Evolutionary conservation across 306 rosid species (phyloP).

Genomic region (Astragalus glycyphyllos): DNA sequence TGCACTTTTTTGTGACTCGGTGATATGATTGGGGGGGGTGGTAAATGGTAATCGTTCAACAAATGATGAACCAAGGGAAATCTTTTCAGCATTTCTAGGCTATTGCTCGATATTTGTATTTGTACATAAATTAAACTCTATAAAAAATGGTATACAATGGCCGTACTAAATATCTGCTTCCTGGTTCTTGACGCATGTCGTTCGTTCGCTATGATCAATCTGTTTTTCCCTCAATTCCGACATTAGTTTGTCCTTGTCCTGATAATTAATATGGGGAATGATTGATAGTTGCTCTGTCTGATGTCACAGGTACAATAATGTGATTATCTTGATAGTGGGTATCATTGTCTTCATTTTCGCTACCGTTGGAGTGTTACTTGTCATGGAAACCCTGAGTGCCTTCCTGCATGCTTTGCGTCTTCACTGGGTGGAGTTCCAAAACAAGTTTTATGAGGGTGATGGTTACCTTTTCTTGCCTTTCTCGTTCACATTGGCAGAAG

Average conservation of each 20-base stretch:
- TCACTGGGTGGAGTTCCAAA: conserved; percentile 99
- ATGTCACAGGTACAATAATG: conserved; percentile 80
- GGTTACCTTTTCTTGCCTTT: conserved; percentile 85
- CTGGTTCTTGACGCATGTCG: conserved; percentile 1
- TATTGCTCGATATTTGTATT: conserved; percentile 23
- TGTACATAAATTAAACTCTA: too few relatives aligned
- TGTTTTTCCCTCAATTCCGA: not conserved
- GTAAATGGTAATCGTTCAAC: conserved; percentile 5
- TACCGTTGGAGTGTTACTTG: conserved; percentile 85
- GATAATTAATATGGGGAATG: conserved; percentile 6
- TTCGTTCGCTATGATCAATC: conserved; percentile 9
- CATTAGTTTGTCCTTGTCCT: not conserved
- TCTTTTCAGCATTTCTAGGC: not conserved
- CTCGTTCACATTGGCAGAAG: conserved; percentile 65
- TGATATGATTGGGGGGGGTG: conserved; percentile 36
- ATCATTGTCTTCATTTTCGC: conserved; percentile 77
- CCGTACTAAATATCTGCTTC: not conserved
- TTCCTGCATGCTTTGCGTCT: conserved; percentile 95
- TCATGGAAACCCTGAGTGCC: conserved; percentile 97
- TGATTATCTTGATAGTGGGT: conserved; percentile 75
- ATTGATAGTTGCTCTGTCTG: conserved; percentile 22
- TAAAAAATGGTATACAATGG: not conserved
- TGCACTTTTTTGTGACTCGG: conserved; percentile 30
- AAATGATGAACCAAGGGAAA: conserved; percentile 1
- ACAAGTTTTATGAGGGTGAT: conserved; percentile 93